Base-by-base conservation (phyloP, 164 flowering plant genomes). In the Aristolochia contorta region DNA sequence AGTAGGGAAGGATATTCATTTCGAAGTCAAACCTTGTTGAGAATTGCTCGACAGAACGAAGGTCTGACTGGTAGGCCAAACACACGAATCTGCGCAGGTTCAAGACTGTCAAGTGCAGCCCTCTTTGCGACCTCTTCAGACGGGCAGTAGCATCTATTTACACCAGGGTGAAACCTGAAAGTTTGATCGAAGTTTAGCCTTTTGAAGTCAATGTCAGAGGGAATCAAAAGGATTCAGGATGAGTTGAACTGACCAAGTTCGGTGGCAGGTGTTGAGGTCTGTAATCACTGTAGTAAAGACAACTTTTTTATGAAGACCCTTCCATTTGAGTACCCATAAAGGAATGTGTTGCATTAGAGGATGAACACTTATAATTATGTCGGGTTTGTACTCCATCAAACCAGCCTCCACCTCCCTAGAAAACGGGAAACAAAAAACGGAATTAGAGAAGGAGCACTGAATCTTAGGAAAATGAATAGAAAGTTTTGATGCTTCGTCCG, bases 281-380 rank as follows among this genome's bases (percentile, higher is more conserved):
- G 98, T 92, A 56, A 92, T 92, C 37, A 92, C 96, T 12, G 98
- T 92, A 8, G 84, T 96, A 73, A 92, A 92, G 25, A 89, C 62
- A 15, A 89, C 94, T 72, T 87, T 92, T 77, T 92, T 87, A 47
- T 84, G 84, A 60, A 92, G 84, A 46, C 90, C 87, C 73, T 89
- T 87, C 96, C 97, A 87, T 75, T 84, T 92, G 12, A 92, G 97
- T 67, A 89, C 97, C 96, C 90, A 80, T 55, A 92, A 54, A 25
- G 98, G 97, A 61, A 92, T 84, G 58, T 92, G 98, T 65, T 92
- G 98, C 98, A 92, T 92, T 16, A 92, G 79, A 55, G 98, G 98
- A 73, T 92, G 98, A 20, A 89, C 98, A 64, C 96, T 89, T 23
- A 92, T 92, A 66, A 92, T 92, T 59, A 92, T 87, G 58, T 92